Evolutionary conservation across 139 green algal genomes (phyloP).

Genomic region (Chlorella sorokiniana): DNA sequence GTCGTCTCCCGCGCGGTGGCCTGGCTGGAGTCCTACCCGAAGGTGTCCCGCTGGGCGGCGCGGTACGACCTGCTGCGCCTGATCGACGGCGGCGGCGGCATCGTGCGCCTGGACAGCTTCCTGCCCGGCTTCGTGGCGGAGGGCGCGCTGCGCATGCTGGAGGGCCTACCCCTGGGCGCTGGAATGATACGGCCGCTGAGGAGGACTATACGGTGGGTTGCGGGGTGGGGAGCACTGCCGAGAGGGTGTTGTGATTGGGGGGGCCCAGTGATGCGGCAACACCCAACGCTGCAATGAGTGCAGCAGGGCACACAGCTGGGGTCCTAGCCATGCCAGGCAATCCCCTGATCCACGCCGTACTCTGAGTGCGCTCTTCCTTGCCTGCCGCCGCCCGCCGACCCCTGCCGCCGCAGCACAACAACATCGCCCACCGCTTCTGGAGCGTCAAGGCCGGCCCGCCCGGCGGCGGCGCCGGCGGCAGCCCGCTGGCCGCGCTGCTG

Average conservation of each 20-base stretch:
- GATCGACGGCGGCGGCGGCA: conserved; percentile 34
- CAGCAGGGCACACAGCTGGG: too few relatives aligned
- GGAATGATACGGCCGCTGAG: conserved; percentile 43
- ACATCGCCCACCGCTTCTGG: conserved; percentile 12
- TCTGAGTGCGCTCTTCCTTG: too few relatives aligned
- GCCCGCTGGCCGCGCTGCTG: conserved; percentile 29
- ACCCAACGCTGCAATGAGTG: too few relatives aligned
- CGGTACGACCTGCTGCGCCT: conserved; percentile 41
- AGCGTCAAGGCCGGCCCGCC: conserved; percentile 1
- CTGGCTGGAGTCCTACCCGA: conserved; percentile 50
- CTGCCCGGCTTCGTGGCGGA: conserved; percentile 51
- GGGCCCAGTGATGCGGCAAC: too few relatives aligned
- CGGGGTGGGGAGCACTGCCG: neutral
- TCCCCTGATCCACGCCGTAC: too few relatives aligned
- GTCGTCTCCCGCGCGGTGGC: neutral
- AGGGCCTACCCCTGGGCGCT: conserved; percentile 24
- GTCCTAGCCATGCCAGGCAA: too few relatives aligned
- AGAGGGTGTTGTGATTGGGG: too few relatives aligned
- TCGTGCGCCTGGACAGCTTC: conserved; percentile 45
- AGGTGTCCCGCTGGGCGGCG: conserved; percentile 29
- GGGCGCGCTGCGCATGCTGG: conserved; percentile 33
- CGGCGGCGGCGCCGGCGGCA: neutral
- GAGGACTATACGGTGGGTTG: conserved; percentile 17
- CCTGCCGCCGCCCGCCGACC: neutral
- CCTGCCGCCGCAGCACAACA: conserved; percentile 24